These are phyloP conservation scores for Neofusicoccum cordaticola DNA, from an alignment of 2,329 filamentous ascomycete genomes.

Conservation along the genomic window DNA sequence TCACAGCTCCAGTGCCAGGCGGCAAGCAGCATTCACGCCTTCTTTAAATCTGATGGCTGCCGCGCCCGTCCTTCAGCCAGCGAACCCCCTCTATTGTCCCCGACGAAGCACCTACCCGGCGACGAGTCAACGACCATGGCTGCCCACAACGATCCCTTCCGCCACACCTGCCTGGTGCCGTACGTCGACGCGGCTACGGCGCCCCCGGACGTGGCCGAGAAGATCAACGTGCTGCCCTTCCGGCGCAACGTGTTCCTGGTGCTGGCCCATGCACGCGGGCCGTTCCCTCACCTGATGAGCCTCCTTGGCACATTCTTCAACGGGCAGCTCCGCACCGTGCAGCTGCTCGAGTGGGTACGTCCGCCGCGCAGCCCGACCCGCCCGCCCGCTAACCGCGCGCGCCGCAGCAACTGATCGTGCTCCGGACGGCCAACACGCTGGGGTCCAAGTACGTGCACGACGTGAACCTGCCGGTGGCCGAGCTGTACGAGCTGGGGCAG, in stretches of 20 bases:
- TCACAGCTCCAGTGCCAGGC: too few species aligned
- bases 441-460: constrained; percentile 25
- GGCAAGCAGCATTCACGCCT: too few species aligned
- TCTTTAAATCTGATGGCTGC: too few species aligned
- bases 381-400: background rate
- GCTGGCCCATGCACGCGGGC: background rate
- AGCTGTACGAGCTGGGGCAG: too few species aligned
- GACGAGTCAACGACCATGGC: too few species aligned
- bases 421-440: constrained; percentile 24
- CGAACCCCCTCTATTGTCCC: too few species aligned
- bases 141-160: too few species aligned
- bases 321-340: background rate
- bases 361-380: background rate
- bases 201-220: background rate
- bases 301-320: background rate
- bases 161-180: background rate
- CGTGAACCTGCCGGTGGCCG: constrained; percentile 25
- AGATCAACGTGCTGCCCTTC: background rate
- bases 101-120: too few species aligned
- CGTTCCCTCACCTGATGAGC: too few species aligned
- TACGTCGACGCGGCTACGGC: background rate
- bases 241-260: constrained; percentile 1
- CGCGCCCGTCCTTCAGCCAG: too few species aligned
- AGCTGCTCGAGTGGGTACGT: background rate
- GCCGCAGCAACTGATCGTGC: constrained; percentile 21